Base-by-base conservation (phyloP, 2,329 filamentous ascomycete genomes). In the Fusarium sp. region DNA sequence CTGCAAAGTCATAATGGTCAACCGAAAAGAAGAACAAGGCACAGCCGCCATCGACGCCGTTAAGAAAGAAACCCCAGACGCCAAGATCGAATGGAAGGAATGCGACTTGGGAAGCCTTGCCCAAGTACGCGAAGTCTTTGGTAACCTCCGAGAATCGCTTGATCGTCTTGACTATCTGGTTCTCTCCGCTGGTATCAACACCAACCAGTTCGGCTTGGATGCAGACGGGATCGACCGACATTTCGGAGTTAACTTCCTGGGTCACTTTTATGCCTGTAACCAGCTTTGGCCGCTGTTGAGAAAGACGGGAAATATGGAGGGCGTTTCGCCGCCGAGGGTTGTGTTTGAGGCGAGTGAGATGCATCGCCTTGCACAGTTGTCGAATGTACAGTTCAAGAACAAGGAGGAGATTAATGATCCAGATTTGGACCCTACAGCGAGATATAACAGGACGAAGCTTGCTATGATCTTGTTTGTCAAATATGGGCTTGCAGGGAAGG, bases 221-320 rank as follows among this genome's bases (percentile, higher is more conserved):
- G 43, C 69, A 1, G 82, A 84, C 51, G 78, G 79, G 0, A 82
- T 84, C 51, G 83, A 84, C 38, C 76, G 80, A 7, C 79, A 82
- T 60, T 85, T 84, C 65, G 78, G 78, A 2, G 81, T 84, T 7
- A 84, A 84, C 54, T 84, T 77, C 62, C 76, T 85, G 2, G 82
- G 82, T 1, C 81, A 84, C 16, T 84, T 80, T 62, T 84, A 84
- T 59, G 80, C 45, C 0, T 68, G 65, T 5, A 68, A 68, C 1
- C 63, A 78, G 44, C 76, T 84, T 1, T 84, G 81, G 75, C 82
- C 82, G 10, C 58, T 83, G 0, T 65, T 84, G 13, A 73, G 80
- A 22, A 81, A 80, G 72, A 84, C 82, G 3, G 78, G 79, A 8
- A 78, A 78, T 49, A 58, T 79, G 44, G 75, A 78, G 4, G 74